Evolutionary conservation across 192 early-diverging fungal genomes (phyloP).

Genomic region (Chytriomyces confervae): DNA sequence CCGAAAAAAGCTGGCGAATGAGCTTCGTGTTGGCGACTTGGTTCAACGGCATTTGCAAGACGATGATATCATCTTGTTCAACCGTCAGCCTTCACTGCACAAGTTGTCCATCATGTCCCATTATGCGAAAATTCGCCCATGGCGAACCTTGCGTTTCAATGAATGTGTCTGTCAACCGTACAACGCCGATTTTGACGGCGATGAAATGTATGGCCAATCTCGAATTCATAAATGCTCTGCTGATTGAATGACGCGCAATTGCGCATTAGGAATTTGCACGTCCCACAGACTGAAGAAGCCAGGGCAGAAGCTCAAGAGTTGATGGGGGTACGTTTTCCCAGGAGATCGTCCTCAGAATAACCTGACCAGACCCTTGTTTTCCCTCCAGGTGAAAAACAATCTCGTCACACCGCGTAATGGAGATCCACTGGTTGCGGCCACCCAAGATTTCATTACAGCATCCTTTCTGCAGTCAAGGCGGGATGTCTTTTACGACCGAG

Average conservation of each 20-base stretch:
- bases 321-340: conserved; percentile 70
- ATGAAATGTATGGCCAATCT: conserved; percentile 78
- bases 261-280: conserved; percentile 78
- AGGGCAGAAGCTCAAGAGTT: conserved; percentile 93
- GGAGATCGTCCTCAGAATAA: background rate
- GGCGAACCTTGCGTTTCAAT: conserved; percentile 99
- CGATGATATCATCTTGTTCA: conserved; percentile 96
- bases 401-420: conserved; percentile 98
- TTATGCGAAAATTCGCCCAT: conserved; percentile 89
- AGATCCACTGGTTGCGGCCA: conserved; percentile 97
- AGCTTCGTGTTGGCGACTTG: conserved; percentile 85
- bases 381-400: conserved; percentile 78
- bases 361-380: conserved; percentile 33
- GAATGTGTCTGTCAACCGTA: conserved; percentile 99
- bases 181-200: conserved; percentile 99
- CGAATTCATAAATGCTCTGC: no score
- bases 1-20: conserved; percentile 68
- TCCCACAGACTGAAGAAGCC: conserved; percentile 99
- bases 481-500: conserved; percentile 93
- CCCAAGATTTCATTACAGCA: conserved; percentile 99
- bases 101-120: conserved; percentile 97
- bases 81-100: conserved; percentile 98
- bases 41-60: conserved; percentile 95
- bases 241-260: no score
- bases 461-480: conserved; percentile 91